Conservation (phyloP, 768 basidiomycete species). For the Naematelia aurantialba region DNA sequence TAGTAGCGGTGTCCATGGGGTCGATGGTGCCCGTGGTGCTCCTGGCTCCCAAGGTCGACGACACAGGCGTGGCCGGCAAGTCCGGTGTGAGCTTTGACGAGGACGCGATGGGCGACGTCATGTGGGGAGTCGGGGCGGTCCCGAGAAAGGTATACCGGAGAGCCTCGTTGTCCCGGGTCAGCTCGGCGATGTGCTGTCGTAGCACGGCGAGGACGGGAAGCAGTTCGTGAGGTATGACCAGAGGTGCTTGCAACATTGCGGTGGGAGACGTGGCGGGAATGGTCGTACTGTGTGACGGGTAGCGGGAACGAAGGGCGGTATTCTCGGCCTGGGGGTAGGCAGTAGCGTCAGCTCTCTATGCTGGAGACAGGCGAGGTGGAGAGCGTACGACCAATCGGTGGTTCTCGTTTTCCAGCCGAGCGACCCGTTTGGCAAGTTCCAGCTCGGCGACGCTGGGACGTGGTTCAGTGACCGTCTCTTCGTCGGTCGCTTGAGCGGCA, state of each 20-base stretch:
- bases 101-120: not conserved
- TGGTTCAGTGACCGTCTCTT: not conserved
- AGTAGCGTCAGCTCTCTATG: not conserved
- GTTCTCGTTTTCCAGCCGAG: not conserved
- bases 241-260: not conserved
- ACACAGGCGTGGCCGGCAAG: not conserved
- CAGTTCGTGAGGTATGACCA: conserved; percentile 29
- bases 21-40: not conserved
- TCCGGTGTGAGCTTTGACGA: not conserved
- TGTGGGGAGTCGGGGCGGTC: conserved; percentile 2
- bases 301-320: not conserved
- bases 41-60: not conserved
- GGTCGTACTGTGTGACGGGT: not conserved
- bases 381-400: not conserved
- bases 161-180: conserved; percentile 39
- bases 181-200: conserved; percentile 28
- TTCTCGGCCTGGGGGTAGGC: conserved; percentile 5
- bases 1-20: not conserved
- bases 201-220: conserved; percentile 27
- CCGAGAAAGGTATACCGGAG: conserved; percentile 37
- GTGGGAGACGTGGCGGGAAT: not conserved
- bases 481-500: not conserved
- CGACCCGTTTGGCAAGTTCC: not conserved
- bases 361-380: not conserved
- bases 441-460: not conserved